Conservation (phyloP, 441 rosid species). For the Gossypium gossypioides region DNA sequence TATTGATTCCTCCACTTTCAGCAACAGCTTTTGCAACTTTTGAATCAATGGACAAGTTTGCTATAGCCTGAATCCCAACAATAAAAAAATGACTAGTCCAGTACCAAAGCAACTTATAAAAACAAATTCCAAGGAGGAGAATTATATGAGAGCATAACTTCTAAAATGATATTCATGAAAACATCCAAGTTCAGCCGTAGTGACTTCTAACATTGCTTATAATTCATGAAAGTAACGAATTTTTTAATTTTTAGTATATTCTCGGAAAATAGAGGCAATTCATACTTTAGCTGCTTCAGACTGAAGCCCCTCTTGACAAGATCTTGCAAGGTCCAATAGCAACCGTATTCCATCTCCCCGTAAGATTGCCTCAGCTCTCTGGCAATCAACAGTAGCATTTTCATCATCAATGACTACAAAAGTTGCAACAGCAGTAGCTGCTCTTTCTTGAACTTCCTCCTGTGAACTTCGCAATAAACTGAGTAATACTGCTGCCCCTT, state of each 20-base stretch:
- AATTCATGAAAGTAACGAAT: neutral
- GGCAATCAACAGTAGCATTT: slow-evolving; percentile 75
- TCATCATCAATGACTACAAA: slow-evolving; percentile 89
- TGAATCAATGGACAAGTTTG: slow-evolving; percentile 82
- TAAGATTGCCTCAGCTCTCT: slow-evolving; percentile 89
- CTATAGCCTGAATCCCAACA: slow-evolving; percentile 51
- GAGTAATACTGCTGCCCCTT: slow-evolving; percentile 71
- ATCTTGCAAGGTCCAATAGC: slow-evolving; percentile 76
- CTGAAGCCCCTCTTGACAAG: slow-evolving; percentile 89
- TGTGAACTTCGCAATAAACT: slow-evolving; percentile 76
- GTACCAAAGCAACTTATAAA: neutral
- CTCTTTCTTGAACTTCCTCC: slow-evolving; percentile 89
- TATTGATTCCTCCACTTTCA: slow-evolving; percentile 69
- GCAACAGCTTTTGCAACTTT: slow-evolving; percentile 92
- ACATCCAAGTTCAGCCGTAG: neutral
- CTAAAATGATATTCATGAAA: neutral
- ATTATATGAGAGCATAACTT: neutral
- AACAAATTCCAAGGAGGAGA: neutral
- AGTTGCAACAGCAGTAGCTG: slow-evolving; percentile 83
- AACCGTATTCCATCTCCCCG: slow-evolving; percentile 71
- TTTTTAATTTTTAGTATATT: neutral
- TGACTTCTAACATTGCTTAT: neutral
- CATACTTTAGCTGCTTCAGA: slow-evolving; percentile 90
- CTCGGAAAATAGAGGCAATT: neutral
- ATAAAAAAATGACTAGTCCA: neutral